A percentile compares a stretch with the other conserved stretches of the same genome.
phyloP scores from a whole-genome alignment of 2,329 filamentous ascomycete species.

The Phaeosphaeriaceae sp. region DNA sequence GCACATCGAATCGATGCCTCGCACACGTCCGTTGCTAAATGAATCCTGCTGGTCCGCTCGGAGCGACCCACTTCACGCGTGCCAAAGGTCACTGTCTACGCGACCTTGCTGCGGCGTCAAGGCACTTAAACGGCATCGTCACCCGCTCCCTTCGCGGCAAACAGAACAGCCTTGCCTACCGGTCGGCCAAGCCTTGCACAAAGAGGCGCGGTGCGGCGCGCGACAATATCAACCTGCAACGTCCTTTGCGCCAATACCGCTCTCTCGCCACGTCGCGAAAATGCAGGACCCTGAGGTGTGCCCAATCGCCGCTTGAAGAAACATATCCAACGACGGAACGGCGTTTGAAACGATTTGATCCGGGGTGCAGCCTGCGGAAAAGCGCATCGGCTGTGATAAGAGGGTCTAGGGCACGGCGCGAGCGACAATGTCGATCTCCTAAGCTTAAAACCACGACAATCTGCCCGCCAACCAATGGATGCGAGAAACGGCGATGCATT shows the following conservation, averaged over 20 bases:
- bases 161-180: background rate
- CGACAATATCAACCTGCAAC: no score
- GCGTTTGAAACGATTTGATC: background rate
- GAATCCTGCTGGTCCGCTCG: background rate
- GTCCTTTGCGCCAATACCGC: background rate
- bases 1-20: slow-evolving; percentile 19
- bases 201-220: no score
- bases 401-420: slow-evolving; percentile 16
- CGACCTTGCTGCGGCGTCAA: background rate
- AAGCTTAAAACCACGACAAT: slow-evolving; percentile 29
- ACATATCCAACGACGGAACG: slow-evolving; percentile 4
- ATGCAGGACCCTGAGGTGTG: slow-evolving; percentile 5
- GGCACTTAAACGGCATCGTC: background rate
- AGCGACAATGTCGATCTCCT: slow-evolving; percentile 19
- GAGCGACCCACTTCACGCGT: background rate
- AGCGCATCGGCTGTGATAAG: no score
- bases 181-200: no score
- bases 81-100: background rate
- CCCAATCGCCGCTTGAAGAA: slow-evolving; percentile 21
- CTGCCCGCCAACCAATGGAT: slow-evolving; percentile 14
- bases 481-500: background rate
- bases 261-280: no score
- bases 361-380: slow-evolving; percentile 14
- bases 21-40: background rate
- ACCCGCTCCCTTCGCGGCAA: background rate